phyloP scores from a whole-genome alignment of 345 rosid genomes.

The Populus pruinosa region DNA sequence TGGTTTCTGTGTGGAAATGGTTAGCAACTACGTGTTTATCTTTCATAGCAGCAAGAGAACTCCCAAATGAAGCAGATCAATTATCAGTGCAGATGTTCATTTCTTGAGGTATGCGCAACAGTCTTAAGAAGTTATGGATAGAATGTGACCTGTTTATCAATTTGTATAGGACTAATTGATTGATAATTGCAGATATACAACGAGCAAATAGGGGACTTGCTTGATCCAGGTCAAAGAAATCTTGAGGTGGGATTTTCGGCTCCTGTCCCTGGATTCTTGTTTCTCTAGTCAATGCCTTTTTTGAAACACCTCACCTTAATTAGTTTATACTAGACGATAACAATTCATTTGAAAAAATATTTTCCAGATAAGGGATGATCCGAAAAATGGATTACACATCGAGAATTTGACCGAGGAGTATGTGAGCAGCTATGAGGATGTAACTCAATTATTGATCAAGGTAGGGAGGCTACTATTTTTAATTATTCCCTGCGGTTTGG shows the following conservation, averaged over 20 bases:
- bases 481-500: too few species aligned
- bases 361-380: constrained; percentile 74
- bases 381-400: constrained; percentile 71
- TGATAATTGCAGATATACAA: constrained; percentile 63
- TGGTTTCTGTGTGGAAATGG: background rate
- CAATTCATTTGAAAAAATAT: constrained; percentile 7
- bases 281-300: background rate
- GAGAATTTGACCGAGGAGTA: constrained; percentile 88
- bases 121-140: background rate
- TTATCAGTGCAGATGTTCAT: constrained; percentile 95
- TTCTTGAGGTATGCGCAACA: constrained; percentile 66
- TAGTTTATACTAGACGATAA: background rate
- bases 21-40: constrained; percentile 10
- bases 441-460: constrained; percentile 82
- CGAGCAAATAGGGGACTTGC: constrained; percentile 86
- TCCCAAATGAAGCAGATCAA: constrained; percentile 65
- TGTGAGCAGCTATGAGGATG: constrained; percentile 78
- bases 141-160: background rate
- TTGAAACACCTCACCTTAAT: background rate
- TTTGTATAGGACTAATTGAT: background rate
- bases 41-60: constrained; percentile 62
- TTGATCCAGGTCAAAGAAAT: constrained; percentile 86
- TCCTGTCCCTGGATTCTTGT: background rate
- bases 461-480: constrained; percentile 30
- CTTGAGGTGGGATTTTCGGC: constrained; percentile 53